phyloP scores from a whole-genome alignment of 306 rosid genomes.

The Malus fusca region DNA sequence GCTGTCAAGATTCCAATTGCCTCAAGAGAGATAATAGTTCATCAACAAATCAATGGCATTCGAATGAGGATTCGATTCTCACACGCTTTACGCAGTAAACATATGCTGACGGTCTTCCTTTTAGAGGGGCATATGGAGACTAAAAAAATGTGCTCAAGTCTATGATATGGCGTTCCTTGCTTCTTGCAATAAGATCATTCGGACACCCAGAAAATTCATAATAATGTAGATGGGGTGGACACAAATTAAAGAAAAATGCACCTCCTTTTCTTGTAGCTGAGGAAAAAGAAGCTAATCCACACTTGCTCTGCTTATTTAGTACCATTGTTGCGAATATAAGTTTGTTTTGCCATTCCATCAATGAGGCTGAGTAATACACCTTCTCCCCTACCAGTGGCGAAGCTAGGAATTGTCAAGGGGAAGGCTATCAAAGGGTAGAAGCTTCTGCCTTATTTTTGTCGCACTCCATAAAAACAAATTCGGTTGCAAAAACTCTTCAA shows the following conservation, averaged over 20 bases:
- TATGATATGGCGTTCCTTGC: background rate
- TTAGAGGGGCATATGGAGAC: background rate
- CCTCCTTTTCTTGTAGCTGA: background rate
- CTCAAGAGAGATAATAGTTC: too few species aligned
- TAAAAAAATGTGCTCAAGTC: background rate
- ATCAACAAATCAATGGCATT: too few species aligned
- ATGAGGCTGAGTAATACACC: background rate
- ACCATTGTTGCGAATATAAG: background rate
- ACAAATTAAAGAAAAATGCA: background rate
- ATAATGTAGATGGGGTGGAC: too few species aligned
- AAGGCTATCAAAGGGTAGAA: too few species aligned
- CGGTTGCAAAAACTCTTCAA: too few species aligned
- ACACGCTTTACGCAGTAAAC: too few species aligned
- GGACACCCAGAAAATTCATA: background rate
- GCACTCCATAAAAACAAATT: too few species aligned
- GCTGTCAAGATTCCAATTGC: too few species aligned
- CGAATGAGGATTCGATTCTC: too few species aligned
- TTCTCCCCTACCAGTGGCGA: background rate
- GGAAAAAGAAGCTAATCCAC: background rate
- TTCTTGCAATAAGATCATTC: background rate
- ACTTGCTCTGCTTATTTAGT: background rate
- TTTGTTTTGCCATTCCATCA: background rate
- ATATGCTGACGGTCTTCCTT: too few species aligned
- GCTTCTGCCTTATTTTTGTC: too few species aligned
- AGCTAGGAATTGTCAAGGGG: too few species aligned